Base-by-base conservation (phyloP, 495 filamentous ascomycete species). In the Neurospora sp. region DNA sequence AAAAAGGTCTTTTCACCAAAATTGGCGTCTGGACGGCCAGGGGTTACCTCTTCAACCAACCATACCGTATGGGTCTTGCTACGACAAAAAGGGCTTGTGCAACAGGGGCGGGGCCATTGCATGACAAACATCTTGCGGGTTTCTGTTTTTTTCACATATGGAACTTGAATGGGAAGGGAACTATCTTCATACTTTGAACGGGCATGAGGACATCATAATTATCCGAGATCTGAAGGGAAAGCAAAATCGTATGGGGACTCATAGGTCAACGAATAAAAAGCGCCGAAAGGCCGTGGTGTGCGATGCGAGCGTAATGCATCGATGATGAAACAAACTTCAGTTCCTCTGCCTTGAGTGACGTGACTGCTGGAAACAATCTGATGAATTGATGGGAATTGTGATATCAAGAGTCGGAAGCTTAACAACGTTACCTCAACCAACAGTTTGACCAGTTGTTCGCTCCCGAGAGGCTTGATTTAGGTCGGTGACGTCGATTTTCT, bases 1-100 rank as follows among this genome's bases (percentile, higher is more conserved):
- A 75, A 44, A 49, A 72, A 70, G 54, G 54, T 66, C 54, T 66
- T 66, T 66, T 66, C 54, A 66, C 54, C 54, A 66, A 62, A 77
- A 71, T 75, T 76, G 77, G 79, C 79, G 78, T 81, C 75, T 70
- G 77, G 79, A 77, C 73, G 77, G 77, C 78, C 70, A 74, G 71
- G 49, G 73, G 71, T 72, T 76, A 74, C 75, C 73, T 78, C 23
- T 23, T 66, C 54, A 37, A 66, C 54, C 27, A 66, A 66, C 54
- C 54, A 66, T 66, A 66, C 27, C 54, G 27, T 66, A 66, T 66
- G 54, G 54, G 54, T 66, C 54, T 62, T 62, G 35, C 54, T 66
- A 37, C 54, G 54, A 66, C 27, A 37, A 66, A 35, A 66, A 66
- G 54, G 54, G 27, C 54, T 66, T 66, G 54, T 66, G 54, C 54